Base-by-base conservation (phyloP, 2,329 filamentous ascomycete genomes). In the Sarocladium oryzae region DNA sequence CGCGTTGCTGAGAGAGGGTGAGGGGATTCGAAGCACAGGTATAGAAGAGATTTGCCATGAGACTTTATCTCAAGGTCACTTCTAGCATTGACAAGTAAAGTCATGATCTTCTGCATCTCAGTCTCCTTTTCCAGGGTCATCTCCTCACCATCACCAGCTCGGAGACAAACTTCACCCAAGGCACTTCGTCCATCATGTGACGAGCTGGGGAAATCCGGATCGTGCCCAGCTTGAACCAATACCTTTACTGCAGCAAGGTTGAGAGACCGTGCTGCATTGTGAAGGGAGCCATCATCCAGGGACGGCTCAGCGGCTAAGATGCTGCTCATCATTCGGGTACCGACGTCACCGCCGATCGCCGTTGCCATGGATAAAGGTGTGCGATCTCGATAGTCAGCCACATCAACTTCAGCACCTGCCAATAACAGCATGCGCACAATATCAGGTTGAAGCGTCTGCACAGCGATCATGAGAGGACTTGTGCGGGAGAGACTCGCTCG, bases 281-380 rank as follows among this genome's bases (percentile, higher is more conserved):
- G 84, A 2, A 88, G 69, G 1, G 81, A 85, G 0, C 83, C 82
- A 53, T 88, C 84, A 52, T 86, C 81, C 37, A 70, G 73, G 2
- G 77, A 73, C 1, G 80, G 77, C 18, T 79, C 77, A 0, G 78
- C 75, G 0, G 73, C 73, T 4, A 84, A 68, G 1, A 86, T 63
- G 49, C 71, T 73, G 2, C 70, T 67, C 75, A 81, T 75, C 64
- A 82, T 77, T 9, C 71, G 67, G 16, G 75, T 75, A 1, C 76
- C 73, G 11, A 78, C 55, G 0, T 81, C 74, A 13, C 79, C 78
- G 0, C 76, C 75, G 2, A 79, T 69, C 35, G 66, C 69, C 2
- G 81, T 81, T 1, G 79, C 81, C 69, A 83, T 76, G 1, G 79
- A 77, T 35, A 85, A 69, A 2, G 81, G 79, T 2, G 79, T 83